phyloP scores from a whole-genome alignment of 129 eudicot genomes.

The Dittrichia graveolens region DNA sequence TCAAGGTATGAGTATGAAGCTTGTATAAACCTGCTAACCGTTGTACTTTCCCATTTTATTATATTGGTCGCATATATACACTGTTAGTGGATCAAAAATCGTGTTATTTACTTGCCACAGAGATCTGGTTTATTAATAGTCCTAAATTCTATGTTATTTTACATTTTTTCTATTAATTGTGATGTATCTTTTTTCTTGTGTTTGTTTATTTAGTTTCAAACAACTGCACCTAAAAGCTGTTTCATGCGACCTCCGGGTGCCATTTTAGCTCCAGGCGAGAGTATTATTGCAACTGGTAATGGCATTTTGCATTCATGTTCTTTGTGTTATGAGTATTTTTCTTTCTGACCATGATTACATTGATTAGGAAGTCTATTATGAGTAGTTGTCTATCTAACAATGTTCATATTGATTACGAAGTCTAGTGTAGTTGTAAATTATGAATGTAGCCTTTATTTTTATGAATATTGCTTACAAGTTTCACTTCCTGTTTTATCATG shows the following conservation, averaged over 20 bases:
- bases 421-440: background rate
- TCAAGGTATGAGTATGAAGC: slow-evolving; percentile 55
- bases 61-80: too few species aligned
- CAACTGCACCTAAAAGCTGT: slow-evolving; percentile 96
- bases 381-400: background rate
- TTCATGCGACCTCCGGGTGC: slow-evolving; percentile 99
- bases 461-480: slow-evolving; percentile 19
- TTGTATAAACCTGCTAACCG: background rate
- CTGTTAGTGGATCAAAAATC: too few species aligned
- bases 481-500: slow-evolving; percentile 26
- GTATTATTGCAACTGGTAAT: slow-evolving; percentile 80
- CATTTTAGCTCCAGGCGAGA: slow-evolving; percentile 79
- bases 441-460: slow-evolving; percentile 1
- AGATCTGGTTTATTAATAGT: background rate
- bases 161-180: background rate
- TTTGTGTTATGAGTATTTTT: background rate
- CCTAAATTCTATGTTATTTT: background rate
- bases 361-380: background rate
- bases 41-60: background rate
- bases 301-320: background rate
- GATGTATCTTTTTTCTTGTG: background rate
- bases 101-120: background rate
- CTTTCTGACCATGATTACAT: background rate
- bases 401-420: background rate
- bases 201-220: slow-evolving; percentile 67